phyloP scores from a whole-genome alignment of 2,329 filamentous ascomycete species.

The Colletotrichum plurivorum region DNA sequence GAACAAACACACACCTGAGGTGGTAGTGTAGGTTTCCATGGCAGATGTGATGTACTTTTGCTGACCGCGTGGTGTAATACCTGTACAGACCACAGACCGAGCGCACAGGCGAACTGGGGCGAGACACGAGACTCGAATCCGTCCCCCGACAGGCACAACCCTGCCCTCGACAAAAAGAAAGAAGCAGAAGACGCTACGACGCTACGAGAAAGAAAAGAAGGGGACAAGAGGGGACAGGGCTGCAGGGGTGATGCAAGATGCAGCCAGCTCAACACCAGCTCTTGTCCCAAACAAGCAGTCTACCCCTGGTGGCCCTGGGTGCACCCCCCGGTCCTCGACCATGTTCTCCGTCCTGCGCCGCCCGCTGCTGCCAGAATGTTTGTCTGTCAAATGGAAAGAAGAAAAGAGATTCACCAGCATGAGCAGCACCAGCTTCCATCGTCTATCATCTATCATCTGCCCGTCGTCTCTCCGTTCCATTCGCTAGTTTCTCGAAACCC shows the following conservation, averaged over 20 bases:
- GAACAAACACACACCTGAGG: no score
- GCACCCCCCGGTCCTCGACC: neutral
- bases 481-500: neutral
- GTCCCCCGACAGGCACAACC: constrained; percentile 11
- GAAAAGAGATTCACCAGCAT: no score
- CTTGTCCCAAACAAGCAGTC: constrained; percentile 27
- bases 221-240: constrained; percentile 26
- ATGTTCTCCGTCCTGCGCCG: neutral
- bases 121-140: constrained; percentile 17
- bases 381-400: constrained; percentile 24
- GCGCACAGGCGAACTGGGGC: neutral
- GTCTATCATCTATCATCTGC: neutral
- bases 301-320: neutral
- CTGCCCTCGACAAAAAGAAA: neutral
- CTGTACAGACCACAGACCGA: no score
- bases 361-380: constrained; percentile 9
- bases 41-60: no score
- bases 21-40: no score
- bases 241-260: constrained; percentile 38
- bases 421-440: no score
- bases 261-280: constrained; percentile 23
- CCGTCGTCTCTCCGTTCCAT: neutral
- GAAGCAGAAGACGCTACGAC: no score
- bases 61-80: no score
- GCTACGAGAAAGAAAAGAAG: neutral